These are phyloP conservation scores for Chalciporus chontae DNA, from an alignment of 768 basidiomycete genomes.

Conservation along the genomic window DNA sequence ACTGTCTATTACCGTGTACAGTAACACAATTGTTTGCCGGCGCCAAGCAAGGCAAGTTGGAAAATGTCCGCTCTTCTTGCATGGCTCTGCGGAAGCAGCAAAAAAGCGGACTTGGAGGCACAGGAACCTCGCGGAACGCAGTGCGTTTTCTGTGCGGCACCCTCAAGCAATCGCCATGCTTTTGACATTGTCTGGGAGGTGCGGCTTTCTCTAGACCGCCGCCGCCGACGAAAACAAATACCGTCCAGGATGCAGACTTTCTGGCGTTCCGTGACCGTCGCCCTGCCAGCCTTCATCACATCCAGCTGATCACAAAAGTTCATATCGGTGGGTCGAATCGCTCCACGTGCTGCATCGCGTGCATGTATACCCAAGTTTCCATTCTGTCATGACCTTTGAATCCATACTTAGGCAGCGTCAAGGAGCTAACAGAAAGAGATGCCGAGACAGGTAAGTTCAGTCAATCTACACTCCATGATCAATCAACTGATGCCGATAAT, in stretches of 20 bases:
- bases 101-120: not conserved
- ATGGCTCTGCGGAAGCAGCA: constrained; percentile 7
- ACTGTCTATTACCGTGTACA: constrained; percentile 6
- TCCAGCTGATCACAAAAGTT: constrained; percentile 47
- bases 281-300: constrained; percentile 49
- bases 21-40: no score
- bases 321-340: constrained; percentile 45
- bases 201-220: not conserved
- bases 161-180: constrained; percentile 31
- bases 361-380: not conserved
- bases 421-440: constrained; percentile 42
- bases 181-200: constrained; percentile 54
- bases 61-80: constrained; percentile 4
- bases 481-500: constrained; percentile 21
- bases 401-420: constrained; percentile 55
- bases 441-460: constrained; percentile 44
- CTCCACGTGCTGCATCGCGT: not conserved
- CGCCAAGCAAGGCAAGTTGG: no score
- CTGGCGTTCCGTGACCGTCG: constrained; percentile 49
- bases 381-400: not conserved
- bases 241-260: constrained; percentile 41
- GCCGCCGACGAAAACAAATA: not conserved
- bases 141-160: constrained; percentile 43
- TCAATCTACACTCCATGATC: constrained; percentile 7
- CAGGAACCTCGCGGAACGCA: not conserved